phyloP scores from a whole-genome alignment of 2,329 filamentous ascomycete genomes.

The Xylaria sp. region DNA sequence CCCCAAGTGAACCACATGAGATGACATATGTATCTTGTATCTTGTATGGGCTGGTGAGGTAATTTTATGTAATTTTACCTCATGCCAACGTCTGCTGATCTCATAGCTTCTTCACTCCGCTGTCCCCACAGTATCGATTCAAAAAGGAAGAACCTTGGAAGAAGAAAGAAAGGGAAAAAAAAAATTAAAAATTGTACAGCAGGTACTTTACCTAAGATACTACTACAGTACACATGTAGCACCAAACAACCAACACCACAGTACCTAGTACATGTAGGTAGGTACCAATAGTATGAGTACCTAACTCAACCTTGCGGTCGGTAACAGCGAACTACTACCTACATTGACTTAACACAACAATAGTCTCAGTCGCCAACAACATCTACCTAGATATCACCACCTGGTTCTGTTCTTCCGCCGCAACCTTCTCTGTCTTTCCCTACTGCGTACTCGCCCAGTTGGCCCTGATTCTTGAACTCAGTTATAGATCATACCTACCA shows the following conservation, averaged over 20 bases:
- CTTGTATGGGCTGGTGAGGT: neutral
- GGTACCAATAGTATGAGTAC: neutral
- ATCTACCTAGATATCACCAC: neutral
- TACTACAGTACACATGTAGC: too few relatives aligned
- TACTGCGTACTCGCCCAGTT: neutral
- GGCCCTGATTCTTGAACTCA: neutral
- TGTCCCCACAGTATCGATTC: neutral
- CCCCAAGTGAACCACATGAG: neutral
- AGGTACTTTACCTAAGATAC: neutral
- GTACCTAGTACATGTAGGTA: neutral
- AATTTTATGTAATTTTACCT: slow-evolving; percentile 8
- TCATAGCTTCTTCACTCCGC: slow-evolving; percentile 1
- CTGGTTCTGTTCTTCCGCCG: slow-evolving; percentile 2
- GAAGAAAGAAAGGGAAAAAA: too few relatives aligned
- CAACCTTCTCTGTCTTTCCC: neutral
- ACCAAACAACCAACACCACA: neutral
- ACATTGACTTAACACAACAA: neutral
- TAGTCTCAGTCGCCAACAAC: neutral
- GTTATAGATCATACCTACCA: neutral
- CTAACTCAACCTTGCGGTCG: too few relatives aligned
- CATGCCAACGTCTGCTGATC: slow-evolving; percentile 21
- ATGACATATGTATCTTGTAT: neutral
- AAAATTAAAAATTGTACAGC: too few relatives aligned
- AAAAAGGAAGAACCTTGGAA: too few relatives aligned
- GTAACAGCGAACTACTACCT: too few relatives aligned